A percentile compares a stretch with the other conserved stretches of the same genome.
phyloP scores from a whole-genome alignment of 2,329 filamentous ascomycete genomes.

The Talaromyces marneffei region DNA sequence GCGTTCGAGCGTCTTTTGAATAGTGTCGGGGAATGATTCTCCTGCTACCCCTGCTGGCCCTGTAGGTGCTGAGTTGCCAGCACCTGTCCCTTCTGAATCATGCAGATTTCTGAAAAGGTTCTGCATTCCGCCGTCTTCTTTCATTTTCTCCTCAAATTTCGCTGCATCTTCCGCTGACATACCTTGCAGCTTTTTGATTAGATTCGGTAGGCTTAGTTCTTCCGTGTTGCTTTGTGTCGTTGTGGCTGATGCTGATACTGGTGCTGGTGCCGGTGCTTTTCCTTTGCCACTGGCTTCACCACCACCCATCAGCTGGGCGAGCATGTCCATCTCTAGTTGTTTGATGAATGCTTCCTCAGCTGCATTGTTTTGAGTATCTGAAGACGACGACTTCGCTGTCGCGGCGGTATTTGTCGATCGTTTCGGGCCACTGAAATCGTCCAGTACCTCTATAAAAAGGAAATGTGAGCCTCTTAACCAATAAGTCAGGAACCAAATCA shows the following conservation, averaged over 20 bases:
- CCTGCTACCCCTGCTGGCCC: constrained; percentile 41
- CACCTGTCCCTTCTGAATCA: constrained; percentile 7
- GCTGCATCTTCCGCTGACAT: background rate
- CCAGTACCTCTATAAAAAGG: constrained; percentile 63
- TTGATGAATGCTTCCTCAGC: constrained; percentile 58
- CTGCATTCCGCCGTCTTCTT: background rate
- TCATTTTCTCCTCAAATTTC: background rate
- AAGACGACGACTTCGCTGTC: constrained; percentile 17
- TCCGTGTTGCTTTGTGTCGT: background rate
- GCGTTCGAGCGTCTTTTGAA: constrained; percentile 87
- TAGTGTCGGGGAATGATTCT: constrained; percentile 77
- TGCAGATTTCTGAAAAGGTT: background rate
- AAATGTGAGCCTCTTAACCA: background rate
- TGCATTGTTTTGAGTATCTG: constrained; percentile 15
- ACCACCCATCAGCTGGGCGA: constrained; percentile 60
- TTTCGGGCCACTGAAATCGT: constrained; percentile 71
- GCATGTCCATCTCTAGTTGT: constrained; percentile 82
- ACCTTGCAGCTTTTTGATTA: background rate
- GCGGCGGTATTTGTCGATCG: constrained; percentile 20
- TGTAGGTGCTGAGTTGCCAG: constrained; percentile 22
- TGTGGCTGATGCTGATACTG: background rate
- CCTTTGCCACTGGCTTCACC: constrained; percentile 45
- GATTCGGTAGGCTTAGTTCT: background rate
- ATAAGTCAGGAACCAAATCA: background rate
- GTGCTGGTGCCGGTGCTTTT: constrained; percentile 13